These are phyloP conservation scores for Diaporthe destruens DNA, from an alignment of 2,329 filamentous ascomycete genomes.

Conservation along the genomic window DNA sequence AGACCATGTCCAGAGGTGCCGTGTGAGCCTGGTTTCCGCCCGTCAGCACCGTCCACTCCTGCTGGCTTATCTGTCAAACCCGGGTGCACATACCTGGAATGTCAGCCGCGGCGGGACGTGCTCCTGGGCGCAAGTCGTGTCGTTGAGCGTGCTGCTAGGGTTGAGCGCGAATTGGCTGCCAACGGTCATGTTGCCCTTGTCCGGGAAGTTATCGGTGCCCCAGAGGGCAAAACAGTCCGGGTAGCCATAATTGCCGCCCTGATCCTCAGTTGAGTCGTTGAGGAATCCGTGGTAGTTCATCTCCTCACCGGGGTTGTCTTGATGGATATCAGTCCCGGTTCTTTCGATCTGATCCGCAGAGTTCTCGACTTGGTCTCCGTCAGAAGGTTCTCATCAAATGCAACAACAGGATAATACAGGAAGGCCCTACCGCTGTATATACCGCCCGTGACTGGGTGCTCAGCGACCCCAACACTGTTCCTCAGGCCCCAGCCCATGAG, in stretches of 20 bases:
- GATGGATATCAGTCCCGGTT: constrained; percentile 68
- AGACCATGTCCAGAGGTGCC: constrained; percentile 79
- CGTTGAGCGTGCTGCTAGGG: constrained; percentile 52
- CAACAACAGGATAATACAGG: no score
- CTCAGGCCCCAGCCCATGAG: constrained; percentile 74
- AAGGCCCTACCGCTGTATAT: constrained; percentile 55
- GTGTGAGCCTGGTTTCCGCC: constrained; percentile 65
- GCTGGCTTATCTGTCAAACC: neutral
- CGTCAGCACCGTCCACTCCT: neutral
- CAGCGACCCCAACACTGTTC: constrained; percentile 76
- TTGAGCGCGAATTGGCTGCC: constrained; percentile 65
- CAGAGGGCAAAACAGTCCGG: constrained; percentile 77
- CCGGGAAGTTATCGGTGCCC: constrained; percentile 63
- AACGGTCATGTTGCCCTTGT: constrained; percentile 55
- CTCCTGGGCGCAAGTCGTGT: constrained; percentile 58
- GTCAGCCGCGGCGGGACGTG: constrained; percentile 67
- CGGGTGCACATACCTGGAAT: constrained; percentile 51
- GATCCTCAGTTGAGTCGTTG: constrained; percentile 48
- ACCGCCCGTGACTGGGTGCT: constrained; percentile 63
- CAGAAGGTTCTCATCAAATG: neutral
- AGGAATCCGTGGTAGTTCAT: constrained; percentile 77
- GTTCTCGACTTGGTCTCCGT: constrained; percentile 67
- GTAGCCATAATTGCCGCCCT: constrained; percentile 75
- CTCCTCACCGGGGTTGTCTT: constrained; percentile 78
- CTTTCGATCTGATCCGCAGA: constrained; percentile 71